Conservation (phyloP, 805 yeast genomes). For the Metschnikowia baotianmanensis region DNA sequence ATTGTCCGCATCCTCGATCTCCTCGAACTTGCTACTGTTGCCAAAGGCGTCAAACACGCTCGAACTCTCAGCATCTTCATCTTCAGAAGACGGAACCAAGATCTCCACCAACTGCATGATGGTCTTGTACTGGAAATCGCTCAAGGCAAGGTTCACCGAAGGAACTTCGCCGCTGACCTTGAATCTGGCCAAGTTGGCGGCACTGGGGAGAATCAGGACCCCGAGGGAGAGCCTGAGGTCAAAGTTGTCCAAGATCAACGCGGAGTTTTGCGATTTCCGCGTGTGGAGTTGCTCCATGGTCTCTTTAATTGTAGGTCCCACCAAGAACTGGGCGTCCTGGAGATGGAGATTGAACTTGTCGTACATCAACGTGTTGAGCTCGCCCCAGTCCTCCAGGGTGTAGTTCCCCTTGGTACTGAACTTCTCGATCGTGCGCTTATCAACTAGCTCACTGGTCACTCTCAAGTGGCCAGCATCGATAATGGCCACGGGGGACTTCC, state of each 20-base stretch:
- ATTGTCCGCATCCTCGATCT: conserved; percentile 23
- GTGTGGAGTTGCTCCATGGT: conserved; percentile 70
- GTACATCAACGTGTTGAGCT: conserved; percentile 77
- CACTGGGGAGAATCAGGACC: conserved; percentile 81
- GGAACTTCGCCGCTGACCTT: conserved; percentile 79
- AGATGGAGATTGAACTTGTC: conserved; percentile 77
- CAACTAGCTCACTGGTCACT: conserved; percentile 75
- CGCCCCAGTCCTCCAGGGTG: conserved; percentile 68
- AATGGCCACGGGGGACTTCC: conserved; percentile 85
- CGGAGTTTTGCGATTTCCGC: conserved; percentile 41
- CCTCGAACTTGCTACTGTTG: conserved; percentile 7
- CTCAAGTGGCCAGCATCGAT: conserved; percentile 96
- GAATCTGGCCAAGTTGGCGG: conserved; percentile 67
- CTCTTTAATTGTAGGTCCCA: conserved; percentile 78
- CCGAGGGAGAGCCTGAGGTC: conserved; percentile 74
- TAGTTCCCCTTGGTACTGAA: conserved; percentile 63
- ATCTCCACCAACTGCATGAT: conserved; percentile 74
- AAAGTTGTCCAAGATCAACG: conserved; percentile 71
- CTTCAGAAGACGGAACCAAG: conserved; percentile 54
- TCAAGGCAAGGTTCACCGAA: conserved; percentile 62
- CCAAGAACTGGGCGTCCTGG: conserved; percentile 82
- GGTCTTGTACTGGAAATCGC: conserved; percentile 88
- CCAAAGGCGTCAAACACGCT: conserved; percentile 38
- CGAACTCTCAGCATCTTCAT: conserved; percentile 30
- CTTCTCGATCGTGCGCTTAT: conserved; percentile 62